Conservation (phyloP, 1,284 basidiomycete species). For the Ustilago loliicola region DNA sequence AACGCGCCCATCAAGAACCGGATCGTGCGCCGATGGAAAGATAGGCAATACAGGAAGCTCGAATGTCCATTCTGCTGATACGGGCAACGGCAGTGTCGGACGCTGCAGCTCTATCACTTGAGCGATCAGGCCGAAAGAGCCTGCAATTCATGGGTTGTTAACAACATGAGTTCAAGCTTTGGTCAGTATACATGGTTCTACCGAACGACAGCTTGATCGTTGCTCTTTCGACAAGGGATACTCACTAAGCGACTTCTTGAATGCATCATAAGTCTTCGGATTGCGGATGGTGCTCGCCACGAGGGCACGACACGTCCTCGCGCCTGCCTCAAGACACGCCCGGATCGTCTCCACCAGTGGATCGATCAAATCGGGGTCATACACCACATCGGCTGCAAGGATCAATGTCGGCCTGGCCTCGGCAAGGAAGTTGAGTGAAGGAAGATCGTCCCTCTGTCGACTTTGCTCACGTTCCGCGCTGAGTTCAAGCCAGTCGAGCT, state of each 20-base stretch:
- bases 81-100: constrained; percentile 8
- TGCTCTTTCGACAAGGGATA: neutral
- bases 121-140: constrained; percentile 15
- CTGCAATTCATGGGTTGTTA: neutral
- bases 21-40: constrained; percentile 45
- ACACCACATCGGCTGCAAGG: constrained; percentile 56
- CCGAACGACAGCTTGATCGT: neutral
- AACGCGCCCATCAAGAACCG: constrained; percentile 30
- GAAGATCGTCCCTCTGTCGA: constrained; percentile 43
- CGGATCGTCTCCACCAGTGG: constrained; percentile 48
- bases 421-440: constrained; percentile 37
- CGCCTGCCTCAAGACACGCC: constrained; percentile 31
- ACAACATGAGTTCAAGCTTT: neutral
- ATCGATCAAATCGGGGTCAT: constrained; percentile 50
- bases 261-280: constrained; percentile 36
- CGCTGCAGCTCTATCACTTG: constrained; percentile 13
- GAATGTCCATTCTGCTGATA: neutral
- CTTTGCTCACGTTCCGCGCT: constrained; percentile 44
- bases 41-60: constrained; percentile 12
- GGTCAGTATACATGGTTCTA: neutral
- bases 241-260: constrained; percentile 42
- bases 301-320: constrained; percentile 29
- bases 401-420: constrained; percentile 41
- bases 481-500: constrained; percentile 55
- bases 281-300: constrained; percentile 54